These are phyloP conservation scores for Bipolaris oryzae DNA, from an alignment of 2,329 filamentous ascomycete genomes.

Conservation along the genomic window DNA sequence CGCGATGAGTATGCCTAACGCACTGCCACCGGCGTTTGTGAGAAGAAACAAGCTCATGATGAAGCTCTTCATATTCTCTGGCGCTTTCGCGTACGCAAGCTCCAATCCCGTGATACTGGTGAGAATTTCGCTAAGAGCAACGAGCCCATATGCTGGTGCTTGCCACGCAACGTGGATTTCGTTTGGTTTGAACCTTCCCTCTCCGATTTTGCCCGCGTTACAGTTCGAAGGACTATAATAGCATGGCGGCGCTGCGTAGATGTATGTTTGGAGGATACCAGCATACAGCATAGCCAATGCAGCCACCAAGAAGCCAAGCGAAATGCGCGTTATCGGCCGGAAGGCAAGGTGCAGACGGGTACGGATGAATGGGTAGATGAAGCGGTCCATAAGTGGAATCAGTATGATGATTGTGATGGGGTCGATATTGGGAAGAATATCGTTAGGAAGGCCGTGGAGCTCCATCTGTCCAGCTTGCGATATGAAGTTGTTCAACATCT, in stretches of 20 bases:
- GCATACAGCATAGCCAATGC: slow-evolving; percentile 62
- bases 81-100: slow-evolving; percentile 56
- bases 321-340: slow-evolving; percentile 59
- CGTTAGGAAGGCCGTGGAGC: slow-evolving; percentile 55
- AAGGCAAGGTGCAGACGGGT: slow-evolving; percentile 49
- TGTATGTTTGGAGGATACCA: slow-evolving; percentile 62
- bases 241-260: slow-evolving; percentile 61
- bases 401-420: slow-evolving; percentile 55
- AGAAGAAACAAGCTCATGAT: slow-evolving; percentile 64
- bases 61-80: slow-evolving; percentile 55
- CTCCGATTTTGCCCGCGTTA: slow-evolving; percentile 38
- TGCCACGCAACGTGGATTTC: slow-evolving; percentile 54
- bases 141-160: slow-evolving; percentile 53
- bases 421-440: slow-evolving; percentile 57
- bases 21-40: slow-evolving; percentile 64
- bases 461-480: slow-evolving; percentile 56
- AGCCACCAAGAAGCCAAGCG: slow-evolving; percentile 60
- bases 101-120: slow-evolving; percentile 57
- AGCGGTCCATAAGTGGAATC: slow-evolving; percentile 53
- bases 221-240: slow-evolving; percentile 54
- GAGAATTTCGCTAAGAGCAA: slow-evolving; percentile 55
- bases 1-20: slow-evolving; percentile 66
- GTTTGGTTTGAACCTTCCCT: slow-evolving; percentile 47
- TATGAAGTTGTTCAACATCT: slow-evolving; percentile 58
- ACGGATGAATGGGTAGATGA: slow-evolving; percentile 55